Evolutionary conservation across 257 asterid genomes (phyloP).

Genomic region (Nicotiana tomentosiformis): DNA sequence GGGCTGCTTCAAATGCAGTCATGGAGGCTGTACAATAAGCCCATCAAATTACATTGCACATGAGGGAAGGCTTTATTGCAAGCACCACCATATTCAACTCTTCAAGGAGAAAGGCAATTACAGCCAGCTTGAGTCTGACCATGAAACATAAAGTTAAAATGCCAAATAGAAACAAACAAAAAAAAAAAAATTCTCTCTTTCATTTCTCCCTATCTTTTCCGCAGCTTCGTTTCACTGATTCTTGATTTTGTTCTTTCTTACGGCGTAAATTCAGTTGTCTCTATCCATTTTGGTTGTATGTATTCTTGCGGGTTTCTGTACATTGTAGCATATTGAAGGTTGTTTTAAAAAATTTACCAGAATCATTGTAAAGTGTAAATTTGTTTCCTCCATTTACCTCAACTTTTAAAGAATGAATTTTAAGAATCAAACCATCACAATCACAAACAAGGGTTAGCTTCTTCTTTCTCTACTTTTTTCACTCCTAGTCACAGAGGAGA

Average conservation of each 20-base stretch:
- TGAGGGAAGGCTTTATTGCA: constrained; percentile 68
- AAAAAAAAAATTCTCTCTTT: not conserved
- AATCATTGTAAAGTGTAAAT: not conserved
- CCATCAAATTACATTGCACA: constrained; percentile 73
- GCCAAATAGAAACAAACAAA: not conserved
- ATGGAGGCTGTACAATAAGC: constrained; percentile 73
- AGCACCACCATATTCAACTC: constrained; percentile 73
- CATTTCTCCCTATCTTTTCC: not conserved
- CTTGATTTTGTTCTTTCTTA: not conserved
- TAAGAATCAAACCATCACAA: not conserved
- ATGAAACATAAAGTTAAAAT: not conserved
- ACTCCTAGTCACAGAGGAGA: too few species aligned
- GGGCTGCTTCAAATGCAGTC: constrained; percentile 69
- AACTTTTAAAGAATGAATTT: too few species aligned
- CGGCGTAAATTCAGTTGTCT: not conserved
- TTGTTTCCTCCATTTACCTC: too few species aligned
- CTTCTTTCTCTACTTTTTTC: too few species aligned
- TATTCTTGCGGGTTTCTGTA: not conserved
- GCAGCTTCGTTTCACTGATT: not conserved
- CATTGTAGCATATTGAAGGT: not conserved
- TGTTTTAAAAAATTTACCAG: not conserved
- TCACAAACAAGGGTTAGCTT: not conserved
- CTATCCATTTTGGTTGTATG: not conserved
- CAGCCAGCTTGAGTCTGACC: constrained; percentile 54
- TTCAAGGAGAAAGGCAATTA: constrained; percentile 59